Percentiles rank a stretch among this genome's conserved stretches.
These are phyloP conservation scores for Dendrobium officinale DNA, from an alignment of 106 monocot genomes.

Conservation along the genomic window DNA sequence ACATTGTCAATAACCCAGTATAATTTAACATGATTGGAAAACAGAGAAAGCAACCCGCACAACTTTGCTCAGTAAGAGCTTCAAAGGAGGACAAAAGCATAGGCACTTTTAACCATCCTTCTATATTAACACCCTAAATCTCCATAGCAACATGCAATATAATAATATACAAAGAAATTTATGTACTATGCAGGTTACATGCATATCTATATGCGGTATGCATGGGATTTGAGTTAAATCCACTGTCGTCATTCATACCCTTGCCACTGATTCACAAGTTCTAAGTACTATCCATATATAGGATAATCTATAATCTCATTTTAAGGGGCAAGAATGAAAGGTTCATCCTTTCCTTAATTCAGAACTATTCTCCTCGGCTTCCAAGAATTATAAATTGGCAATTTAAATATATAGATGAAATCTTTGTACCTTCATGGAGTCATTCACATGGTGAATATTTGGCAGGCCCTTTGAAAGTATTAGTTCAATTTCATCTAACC, in stretches of 20 bases:
- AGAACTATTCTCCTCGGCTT: background rate
- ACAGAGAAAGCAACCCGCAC: no score
- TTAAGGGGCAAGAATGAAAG: background rate
- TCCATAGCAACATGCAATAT: no score
- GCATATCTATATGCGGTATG: background rate
- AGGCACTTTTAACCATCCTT: no score
- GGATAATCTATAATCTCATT: background rate
- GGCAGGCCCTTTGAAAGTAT: constrained; percentile 63
- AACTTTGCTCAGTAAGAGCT: no score
- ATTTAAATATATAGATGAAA: background rate
- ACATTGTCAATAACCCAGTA: no score
- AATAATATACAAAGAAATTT: no score
- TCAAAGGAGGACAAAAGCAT: no score
- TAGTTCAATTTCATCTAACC: constrained; percentile 60
- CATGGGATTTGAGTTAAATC: background rate
- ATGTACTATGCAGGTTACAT: no score
- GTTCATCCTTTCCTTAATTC: background rate
- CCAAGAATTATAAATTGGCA: background rate
- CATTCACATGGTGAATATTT: constrained; percentile 72
- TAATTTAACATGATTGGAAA: no score
- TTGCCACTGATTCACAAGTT: background rate
- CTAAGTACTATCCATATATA: background rate
- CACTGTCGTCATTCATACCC: background rate
- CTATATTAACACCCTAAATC: no score
- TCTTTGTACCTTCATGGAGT: constrained; percentile 62